Evolutionary conservation across 768 basidiomycete genomes (phyloP), one percentile per base, ranked within the genome.

Genomic region (Boletus rubropictus): DNA sequence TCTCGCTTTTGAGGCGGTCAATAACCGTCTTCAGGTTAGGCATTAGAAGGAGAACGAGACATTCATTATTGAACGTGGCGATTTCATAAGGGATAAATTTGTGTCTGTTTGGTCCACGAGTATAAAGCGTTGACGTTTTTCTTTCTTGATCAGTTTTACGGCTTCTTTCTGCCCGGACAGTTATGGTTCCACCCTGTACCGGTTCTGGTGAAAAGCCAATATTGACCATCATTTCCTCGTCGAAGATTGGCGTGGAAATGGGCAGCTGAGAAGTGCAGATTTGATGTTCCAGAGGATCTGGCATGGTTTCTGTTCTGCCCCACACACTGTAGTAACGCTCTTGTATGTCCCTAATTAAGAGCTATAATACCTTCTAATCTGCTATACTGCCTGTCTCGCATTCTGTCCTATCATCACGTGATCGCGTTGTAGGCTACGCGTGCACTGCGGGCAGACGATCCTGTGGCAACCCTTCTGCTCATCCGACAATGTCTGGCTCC

Each of bases 101-200:
- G 59, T 32, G 12, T 24, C 10, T 68, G 31, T 69, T 67, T 69
- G 64, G 52, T 29, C 27, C 36, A 7, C 2, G 10, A 35, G 43
- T 68, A 64, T 68, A 66, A 50, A 66, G 51, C 15, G 24, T 9
- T 14, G 7, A 34, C 18, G 38, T 39, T 35, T 15, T 24, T 9
- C 21, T 37, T 39, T 22, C 37, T 22, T 18, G 6, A 7, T 20
- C 50, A 37, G 33, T 49, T 50, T n/a, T 24, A 55, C 55, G 83
- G 83, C 83, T 72, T 72, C 56, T 78, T 84, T 86, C 83, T 85
- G 83, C 83, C 82, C 82, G 83, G 75, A 77, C 81, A 84, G 83
- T 72, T 35, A 69, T 67, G 66, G 70, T 66, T 72, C 77, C 65
- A 81, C 78, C 70, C 80, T 84, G 81, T 67, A 67, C 77, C 81